These are phyloP conservation scores for Fusarium sp. DNA, from an alignment of 2,329 filamentous ascomycete genomes.

Conservation along the genomic window DNA sequence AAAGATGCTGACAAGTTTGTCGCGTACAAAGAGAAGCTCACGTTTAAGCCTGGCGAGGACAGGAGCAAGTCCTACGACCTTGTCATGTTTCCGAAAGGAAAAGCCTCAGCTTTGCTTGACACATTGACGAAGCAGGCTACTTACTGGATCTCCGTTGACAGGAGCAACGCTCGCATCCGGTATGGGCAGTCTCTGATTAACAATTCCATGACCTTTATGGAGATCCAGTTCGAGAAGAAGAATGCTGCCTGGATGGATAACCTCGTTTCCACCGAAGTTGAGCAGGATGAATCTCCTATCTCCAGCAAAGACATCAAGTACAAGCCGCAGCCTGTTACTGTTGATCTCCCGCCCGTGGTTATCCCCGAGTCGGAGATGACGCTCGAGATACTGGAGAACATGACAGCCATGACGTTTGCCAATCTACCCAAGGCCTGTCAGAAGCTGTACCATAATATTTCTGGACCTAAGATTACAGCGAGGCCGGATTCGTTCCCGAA, in stretches of 20 bases:
- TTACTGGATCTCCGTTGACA: neutral
- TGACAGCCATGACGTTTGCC: neutral
- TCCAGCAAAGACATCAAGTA: neutral
- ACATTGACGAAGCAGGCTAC: neutral
- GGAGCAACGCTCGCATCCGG: neutral
- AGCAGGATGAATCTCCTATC: neutral
- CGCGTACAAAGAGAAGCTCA: neutral
- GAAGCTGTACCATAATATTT: neutral
- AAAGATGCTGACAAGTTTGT: neutral
- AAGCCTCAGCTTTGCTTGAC: neutral
- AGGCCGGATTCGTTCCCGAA: neutral
- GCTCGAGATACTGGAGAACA: rapidly evolving
- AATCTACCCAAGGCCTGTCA: neutral
- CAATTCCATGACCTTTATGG: neutral
- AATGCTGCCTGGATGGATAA: neutral
- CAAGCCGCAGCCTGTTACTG: neutral
- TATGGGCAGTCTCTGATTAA: neutral
- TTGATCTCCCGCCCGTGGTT: neutral
- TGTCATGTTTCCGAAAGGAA: neutral
- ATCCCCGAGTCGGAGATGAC: neutral
- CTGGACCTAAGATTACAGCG: rapidly evolving
- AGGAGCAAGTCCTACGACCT: neutral
- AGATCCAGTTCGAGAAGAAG: neutral
- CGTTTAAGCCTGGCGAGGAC: neutral
- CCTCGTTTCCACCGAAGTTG: neutral